Base-by-base conservation (phyloP, 805 yeast species). In the Sungouiella thailandica region DNA sequence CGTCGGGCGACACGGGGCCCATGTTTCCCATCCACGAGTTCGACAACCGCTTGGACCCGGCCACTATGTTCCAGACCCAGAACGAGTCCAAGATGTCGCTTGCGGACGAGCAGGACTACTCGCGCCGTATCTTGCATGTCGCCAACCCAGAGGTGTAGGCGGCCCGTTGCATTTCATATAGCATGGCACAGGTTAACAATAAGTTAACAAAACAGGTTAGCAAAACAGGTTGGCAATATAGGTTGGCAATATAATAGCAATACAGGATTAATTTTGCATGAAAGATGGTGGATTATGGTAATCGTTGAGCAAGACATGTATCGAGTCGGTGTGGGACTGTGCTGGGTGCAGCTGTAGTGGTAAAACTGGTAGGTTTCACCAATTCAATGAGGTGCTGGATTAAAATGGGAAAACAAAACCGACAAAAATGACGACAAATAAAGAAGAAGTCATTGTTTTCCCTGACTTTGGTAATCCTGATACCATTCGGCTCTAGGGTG, bases 1-100 rank as follows among this genome's bases (percentile, higher is more conserved):
- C 34, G 32, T 22, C 43, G 6, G 28, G 27, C n/a, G 36, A 35
- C 23, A 40, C 38, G 5, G 32, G 26, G 8, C 44, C 35, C 17
- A 60, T 62, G 65, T 52, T 59, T 37, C 66, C 68, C 9, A 62
- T 62, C 11, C 37, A 41, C 41, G 50, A 46, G 41, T 47, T 45
- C 18, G 51, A 47, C 25, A 23, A 31, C 22, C 43, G 33, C 13
- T 31, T 47, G 33, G 51, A 47, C 17, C 48, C 44, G 11, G 33
- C 33, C 22, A 38, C 44, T 28, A 44, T 43, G 40, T 44, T 41
- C 19, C 20, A 28, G 13, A 39, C 38, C 28, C 23, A 41, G 17
- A 44, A 42, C 35, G 34, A 32, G 32, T 43, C 51, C 25, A 38
- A 35, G 31, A 14, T 37, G 15, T 40, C 48, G 10, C 36, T 47